phyloP scores from a whole-genome alignment of 192 early-diverging fungal genomes.

The Entomortierella beljakovae region DNA sequence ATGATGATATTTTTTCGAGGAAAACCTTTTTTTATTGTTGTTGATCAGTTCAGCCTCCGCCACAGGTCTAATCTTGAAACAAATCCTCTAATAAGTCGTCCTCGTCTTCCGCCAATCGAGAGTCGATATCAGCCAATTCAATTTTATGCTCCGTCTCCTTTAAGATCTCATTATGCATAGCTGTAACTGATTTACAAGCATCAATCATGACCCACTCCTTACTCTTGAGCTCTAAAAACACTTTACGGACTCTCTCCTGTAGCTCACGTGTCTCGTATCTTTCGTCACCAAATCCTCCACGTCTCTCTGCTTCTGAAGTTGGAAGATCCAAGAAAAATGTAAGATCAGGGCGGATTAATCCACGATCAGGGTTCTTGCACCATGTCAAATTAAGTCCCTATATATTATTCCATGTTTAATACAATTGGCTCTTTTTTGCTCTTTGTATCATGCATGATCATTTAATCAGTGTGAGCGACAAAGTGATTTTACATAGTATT shows the following conservation, averaged over 20 bases:
- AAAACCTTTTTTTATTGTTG: neutral
- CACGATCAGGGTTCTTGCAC: slow-evolving; percentile 90
- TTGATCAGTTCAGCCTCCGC: neutral
- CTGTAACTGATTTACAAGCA: slow-evolving; percentile 23
- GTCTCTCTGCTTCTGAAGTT: slow-evolving; percentile 76
- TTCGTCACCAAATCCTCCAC: slow-evolving; percentile 93
- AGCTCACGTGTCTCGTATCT: slow-evolving; percentile 89
- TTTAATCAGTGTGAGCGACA: neutral
- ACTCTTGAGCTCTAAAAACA: slow-evolving; percentile 72
- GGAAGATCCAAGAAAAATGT: slow-evolving; percentile 91
- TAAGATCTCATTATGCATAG: slow-evolving; percentile 34
- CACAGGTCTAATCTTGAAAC: slow-evolving; percentile 9
- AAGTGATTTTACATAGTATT: neutral
- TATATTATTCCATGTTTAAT: neutral
- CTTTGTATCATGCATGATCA: neutral
- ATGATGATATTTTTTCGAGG: no score
- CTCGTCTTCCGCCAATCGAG: slow-evolving; percentile 23
- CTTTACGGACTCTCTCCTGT: slow-evolving; percentile 80
- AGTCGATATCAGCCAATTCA: slow-evolving; percentile 15
- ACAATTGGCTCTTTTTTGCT: neutral
- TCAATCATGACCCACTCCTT: slow-evolving; percentile 60
- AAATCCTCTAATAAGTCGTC: slow-evolving; percentile 29
- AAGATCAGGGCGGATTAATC: slow-evolving; percentile 86
- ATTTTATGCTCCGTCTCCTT: slow-evolving; percentile 23
- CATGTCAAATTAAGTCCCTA: slow-evolving; percentile 85